Evolutionary conservation across 768 basidiomycete genomes (phyloP).

Genomic region (Tylopilus sp.): DNA sequence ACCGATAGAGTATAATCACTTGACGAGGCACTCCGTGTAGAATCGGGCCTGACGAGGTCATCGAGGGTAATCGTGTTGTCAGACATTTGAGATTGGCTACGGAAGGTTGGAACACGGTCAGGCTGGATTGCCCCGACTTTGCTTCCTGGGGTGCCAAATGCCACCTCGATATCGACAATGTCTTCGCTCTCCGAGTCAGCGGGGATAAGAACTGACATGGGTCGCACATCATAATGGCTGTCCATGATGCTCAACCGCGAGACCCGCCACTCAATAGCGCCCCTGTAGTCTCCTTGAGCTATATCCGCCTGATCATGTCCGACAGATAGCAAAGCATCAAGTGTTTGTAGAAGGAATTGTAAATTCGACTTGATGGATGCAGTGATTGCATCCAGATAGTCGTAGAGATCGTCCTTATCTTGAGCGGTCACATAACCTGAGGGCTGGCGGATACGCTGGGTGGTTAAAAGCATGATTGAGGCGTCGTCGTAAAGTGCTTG

Average conservation of each 20-base stretch:
- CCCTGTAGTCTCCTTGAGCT: slow-evolving; percentile 66
- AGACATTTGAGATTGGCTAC: slow-evolving; percentile 34
- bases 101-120: slow-evolving; percentile 27
- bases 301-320: slow-evolving; percentile 72
- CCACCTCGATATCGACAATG: slow-evolving; percentile 56
- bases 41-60: slow-evolving; percentile 22
- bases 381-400: slow-evolving; percentile 48
- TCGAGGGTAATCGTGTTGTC: slow-evolving; percentile 33
- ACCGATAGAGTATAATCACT: slow-evolving; percentile 24
- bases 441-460: slow-evolving; percentile 40
- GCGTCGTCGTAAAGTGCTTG: slow-evolving; percentile 78
- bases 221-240: slow-evolving; percentile 44
- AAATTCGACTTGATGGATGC: slow-evolving; percentile 57
- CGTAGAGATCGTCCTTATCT: slow-evolving; percentile 28
- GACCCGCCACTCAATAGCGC: slow-evolving; percentile 75
- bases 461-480: slow-evolving; percentile 52
- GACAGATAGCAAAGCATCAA: slow-evolving; percentile 58
- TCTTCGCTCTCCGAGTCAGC: slow-evolving; percentile 46
- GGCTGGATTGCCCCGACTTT: slow-evolving; percentile 24
- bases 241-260: slow-evolving; percentile 65
- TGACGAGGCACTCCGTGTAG: slow-evolving; percentile 18
- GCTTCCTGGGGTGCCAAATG: slow-evolving; percentile 40
- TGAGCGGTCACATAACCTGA: slow-evolving; percentile 1
- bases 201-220: slow-evolving; percentile 36
- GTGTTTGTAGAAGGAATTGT: slow-evolving; percentile 49